phyloP scores from a whole-genome alignment of 2,329 filamentous ascomycete genomes.

The Huntiella omanensis region DNA sequence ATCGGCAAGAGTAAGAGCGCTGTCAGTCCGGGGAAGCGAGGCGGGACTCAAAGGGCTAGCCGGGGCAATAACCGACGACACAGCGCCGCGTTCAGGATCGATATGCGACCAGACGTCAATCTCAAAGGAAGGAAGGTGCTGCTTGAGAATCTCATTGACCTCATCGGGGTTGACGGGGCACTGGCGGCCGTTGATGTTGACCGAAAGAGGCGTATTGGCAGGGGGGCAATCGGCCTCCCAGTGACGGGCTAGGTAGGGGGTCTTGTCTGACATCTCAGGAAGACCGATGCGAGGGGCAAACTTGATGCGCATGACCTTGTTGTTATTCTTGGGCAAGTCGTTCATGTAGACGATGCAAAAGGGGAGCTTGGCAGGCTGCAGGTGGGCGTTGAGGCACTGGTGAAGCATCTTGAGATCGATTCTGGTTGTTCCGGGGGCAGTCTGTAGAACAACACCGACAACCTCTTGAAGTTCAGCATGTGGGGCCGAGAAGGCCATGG shows the following conservation, averaged over 20 bases:
- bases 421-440: slow-evolving; percentile 23
- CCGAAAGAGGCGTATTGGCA: slow-evolving; percentile 26
- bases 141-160: slow-evolving; percentile 14
- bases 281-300: slow-evolving; percentile 29
- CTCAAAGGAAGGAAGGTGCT: slow-evolving; percentile 1
- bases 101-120: slow-evolving; percentile 10
- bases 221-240: slow-evolving; percentile 30
- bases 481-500: slow-evolving; percentile 32
- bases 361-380: slow-evolving; percentile 36
- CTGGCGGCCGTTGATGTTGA: slow-evolving; percentile 19
- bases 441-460: slow-evolving; percentile 33
- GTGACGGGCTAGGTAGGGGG: slow-evolving; percentile 25
- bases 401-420: slow-evolving; percentile 31
- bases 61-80: slow-evolving; percentile 7
- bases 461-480: slow-evolving; percentile 37
- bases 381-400: slow-evolving; percentile 24
- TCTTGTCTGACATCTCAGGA: slow-evolving; percentile 25
- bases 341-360: slow-evolving; percentile 35
- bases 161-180: slow-evolving; percentile 19
- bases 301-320: slow-evolving; percentile 37
- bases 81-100: slow-evolving; percentile 9
- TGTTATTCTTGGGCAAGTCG: slow-evolving; percentile 33
- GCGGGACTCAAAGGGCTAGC: background rate
- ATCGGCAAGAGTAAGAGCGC: too few relatives aligned
- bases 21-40: background rate